These are phyloP conservation scores for Termitomyces sp. DNA, from an alignment of 768 basidiomycete genomes.

Conservation along the genomic window DNA sequence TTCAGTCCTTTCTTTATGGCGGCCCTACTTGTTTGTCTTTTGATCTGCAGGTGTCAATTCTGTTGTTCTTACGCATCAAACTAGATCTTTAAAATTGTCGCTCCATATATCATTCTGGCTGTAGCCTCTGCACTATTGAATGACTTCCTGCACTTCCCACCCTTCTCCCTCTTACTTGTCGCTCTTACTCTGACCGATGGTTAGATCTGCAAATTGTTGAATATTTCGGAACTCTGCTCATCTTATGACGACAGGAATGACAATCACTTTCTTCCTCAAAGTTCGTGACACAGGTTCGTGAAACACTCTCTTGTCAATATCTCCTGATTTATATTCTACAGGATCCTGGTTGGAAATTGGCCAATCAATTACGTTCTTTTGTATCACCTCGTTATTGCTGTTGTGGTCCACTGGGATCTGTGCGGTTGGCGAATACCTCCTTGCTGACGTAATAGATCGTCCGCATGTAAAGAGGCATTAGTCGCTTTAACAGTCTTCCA, in stretches of 20 bases:
- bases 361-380: conserved; percentile 84
- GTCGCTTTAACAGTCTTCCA: not conserved
- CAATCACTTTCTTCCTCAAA: conserved; percentile 75
- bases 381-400: conserved; percentile 72
- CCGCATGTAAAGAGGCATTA: not conserved
- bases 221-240: conserved; percentile 5
- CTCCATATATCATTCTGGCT: conserved; percentile 74
- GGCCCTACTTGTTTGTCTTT: conserved; percentile 49
- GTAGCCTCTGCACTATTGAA: conserved; percentile 66
- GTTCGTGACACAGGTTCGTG: conserved; percentile 69
- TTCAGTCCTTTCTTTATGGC: conserved; percentile 87
- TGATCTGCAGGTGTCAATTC: not conserved
- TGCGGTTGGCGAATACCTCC: conserved; percentile 63
- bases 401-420: conserved; percentile 79
- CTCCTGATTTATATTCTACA: conserved; percentile 15
- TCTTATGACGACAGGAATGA: conserved; percentile 53
- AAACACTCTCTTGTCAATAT: not conserved
- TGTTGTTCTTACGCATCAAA: not conserved
- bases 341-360: conserved; percentile 91
- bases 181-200: conserved; percentile 71
- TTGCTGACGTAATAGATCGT: conserved; percentile 36
- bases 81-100: conserved; percentile 78
- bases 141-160: conserved; percentile 58
- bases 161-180: conserved; percentile 77
- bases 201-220: conserved; percentile 17